Conservation (phyloP, 176 grass and related monocot species). For the Carex scoparia region DNA sequence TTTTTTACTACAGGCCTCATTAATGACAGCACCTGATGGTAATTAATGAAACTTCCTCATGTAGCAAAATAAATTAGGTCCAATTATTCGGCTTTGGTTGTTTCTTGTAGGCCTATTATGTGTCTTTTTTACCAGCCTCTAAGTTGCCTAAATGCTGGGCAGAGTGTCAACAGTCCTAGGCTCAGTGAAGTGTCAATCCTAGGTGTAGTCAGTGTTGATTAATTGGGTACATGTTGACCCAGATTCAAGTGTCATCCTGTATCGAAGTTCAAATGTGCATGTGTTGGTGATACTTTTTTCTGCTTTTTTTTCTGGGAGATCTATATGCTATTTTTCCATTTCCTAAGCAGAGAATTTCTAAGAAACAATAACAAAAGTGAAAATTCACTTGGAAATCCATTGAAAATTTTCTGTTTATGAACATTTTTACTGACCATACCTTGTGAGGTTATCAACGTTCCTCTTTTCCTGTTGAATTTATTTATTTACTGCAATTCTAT, state of each 20-base stretch:
- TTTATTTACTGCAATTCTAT: not conserved
- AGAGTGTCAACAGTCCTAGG: not conserved
- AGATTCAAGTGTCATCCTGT: not conserved
- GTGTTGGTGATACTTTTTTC: not conserved
- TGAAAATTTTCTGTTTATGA: not conserved
- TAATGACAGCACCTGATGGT: not conserved
- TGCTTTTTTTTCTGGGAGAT: not conserved
- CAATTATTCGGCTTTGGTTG: not conserved
- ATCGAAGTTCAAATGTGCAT: not conserved
- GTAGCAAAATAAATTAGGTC: slow-evolving; percentile 2
- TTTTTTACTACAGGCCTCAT: not conserved
- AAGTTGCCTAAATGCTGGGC: not conserved
- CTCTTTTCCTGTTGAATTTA: not conserved
- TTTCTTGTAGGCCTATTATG: not conserved
- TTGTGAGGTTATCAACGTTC: not conserved
- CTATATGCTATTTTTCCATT: not conserved
- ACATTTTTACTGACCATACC: not conserved
- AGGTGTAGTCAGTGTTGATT: not conserved
- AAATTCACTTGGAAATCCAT: not conserved
- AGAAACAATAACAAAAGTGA: not conserved
- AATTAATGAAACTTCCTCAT: not conserved
- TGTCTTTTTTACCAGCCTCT: not conserved
- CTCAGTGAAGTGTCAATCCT: not conserved
- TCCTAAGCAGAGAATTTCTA: not conserved
- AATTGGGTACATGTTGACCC: not conserved